A percentile compares a stretch with the other conserved stretches of the same genome.
Evolutionary conservation across 257 asterid genomes (phyloP).

Genomic region (Fraxinus quadrangulata): DNA sequence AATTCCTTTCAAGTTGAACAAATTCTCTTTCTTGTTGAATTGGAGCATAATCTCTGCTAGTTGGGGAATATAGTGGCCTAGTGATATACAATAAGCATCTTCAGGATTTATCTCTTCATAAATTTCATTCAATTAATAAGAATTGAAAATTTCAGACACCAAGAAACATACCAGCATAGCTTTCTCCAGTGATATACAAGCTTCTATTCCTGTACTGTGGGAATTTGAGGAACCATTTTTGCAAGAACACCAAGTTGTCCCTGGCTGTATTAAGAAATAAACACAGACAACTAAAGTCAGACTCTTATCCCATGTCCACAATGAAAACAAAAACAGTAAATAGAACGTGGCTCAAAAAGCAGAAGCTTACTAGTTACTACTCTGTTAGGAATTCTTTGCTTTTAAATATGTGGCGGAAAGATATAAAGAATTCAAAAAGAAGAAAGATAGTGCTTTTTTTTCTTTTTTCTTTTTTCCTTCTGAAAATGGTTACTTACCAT

Average conservation of each 20-base stretch:
- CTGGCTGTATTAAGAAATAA: conserved; percentile 37
- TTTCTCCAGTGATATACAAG: neutral
- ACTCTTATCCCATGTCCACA: conserved; percentile 14
- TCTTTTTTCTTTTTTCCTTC: neutral
- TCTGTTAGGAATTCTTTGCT: neutral
- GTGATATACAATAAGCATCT: neutral
- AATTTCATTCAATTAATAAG: neutral
- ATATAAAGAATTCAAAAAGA: conserved; percentile 22
- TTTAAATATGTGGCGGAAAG: conserved; percentile 22
- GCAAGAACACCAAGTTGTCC: conserved; percentile 71
- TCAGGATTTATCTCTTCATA: neutral
- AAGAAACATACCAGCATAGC: neutral
- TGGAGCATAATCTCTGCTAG: neutral
- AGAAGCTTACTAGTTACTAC: conserved; percentile 17
- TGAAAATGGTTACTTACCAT: neutral
- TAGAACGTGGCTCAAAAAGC: neutral
- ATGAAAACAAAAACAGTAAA: conserved; percentile 7
- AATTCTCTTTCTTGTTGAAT: conserved; percentile 19
- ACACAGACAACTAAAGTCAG: conserved; percentile 7
- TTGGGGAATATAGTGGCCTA: neutral
- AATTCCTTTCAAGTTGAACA: conserved; percentile 18
- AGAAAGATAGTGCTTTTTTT: neutral
- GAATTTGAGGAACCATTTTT: conserved; percentile 71
- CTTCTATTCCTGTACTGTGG: conserved; percentile 41
- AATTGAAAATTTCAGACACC: neutral